Percentiles rank a stretch among this genome's conserved stretches.
These are phyloP conservation scores for Lepidium africanum DNA, from an alignment of 345 rosid species.

Conservation along the genomic window DNA sequence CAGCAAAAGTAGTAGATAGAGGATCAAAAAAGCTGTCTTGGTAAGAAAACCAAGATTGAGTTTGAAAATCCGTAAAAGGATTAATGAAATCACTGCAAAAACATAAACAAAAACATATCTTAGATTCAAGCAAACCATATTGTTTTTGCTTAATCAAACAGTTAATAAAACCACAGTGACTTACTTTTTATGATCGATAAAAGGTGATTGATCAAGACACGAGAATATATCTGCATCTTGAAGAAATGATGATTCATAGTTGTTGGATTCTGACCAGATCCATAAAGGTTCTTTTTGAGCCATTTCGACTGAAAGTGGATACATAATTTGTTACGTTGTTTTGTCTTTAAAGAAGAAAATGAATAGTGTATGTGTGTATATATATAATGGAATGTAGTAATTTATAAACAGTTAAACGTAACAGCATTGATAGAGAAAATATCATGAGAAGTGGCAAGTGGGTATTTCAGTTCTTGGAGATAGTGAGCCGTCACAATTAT, in stretches of 20 bases:
- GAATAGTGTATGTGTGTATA: background rate
- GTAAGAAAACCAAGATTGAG: constrained; percentile 5
- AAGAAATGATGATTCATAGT: constrained; percentile 4
- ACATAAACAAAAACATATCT: background rate
- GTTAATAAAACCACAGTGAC: background rate
- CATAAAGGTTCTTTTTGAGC: background rate
- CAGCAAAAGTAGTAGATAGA: constrained; percentile 9
- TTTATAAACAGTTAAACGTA: background rate
- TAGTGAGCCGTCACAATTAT: constrained; percentile 25
- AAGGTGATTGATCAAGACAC: constrained; percentile 12
- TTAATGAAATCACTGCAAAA: constrained; percentile 16
- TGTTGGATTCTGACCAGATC: constrained; percentile 10
- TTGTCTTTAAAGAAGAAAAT: background rate
- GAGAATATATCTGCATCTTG: constrained; percentile 25
- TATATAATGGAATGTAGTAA: background rate
- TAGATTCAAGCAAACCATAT: background rate
- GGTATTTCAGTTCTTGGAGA: constrained; percentile 16
- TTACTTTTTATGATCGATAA: constrained; percentile 19
- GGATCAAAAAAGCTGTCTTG: constrained; percentile 23
- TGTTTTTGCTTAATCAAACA: background rate
- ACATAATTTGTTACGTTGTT: background rate
- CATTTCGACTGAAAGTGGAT: background rate
- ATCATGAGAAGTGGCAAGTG: constrained; percentile 8
- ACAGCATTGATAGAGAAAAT: background rate
- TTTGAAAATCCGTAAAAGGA: constrained; percentile 21